These are phyloP conservation scores for Hibiscus mutabilis DNA, from an alignment of 345 rosid genomes.

Conservation along the genomic window DNA sequence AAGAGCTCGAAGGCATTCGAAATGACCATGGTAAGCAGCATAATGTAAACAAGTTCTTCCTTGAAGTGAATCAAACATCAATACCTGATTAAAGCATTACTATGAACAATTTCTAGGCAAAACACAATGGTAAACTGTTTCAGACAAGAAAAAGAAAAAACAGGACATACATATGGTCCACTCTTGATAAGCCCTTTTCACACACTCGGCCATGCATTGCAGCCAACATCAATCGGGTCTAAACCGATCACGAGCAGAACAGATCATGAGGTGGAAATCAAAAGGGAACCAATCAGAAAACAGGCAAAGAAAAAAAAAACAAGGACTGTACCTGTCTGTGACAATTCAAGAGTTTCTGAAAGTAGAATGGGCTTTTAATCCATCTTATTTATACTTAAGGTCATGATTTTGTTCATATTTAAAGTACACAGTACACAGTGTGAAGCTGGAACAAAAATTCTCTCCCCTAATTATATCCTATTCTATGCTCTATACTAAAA, in stretches of 20 bases:
- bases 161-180: conserved; percentile 82
- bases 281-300: conserved; percentile 9
- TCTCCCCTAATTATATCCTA: too few species aligned
- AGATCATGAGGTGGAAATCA: neutral
- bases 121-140: neutral
- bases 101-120: neutral
- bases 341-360: conserved; percentile 77
- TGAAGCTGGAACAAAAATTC: too few species aligned
- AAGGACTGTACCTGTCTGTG: conserved; percentile 63
- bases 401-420: too few species aligned
- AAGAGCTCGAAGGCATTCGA: conserved; percentile 73
- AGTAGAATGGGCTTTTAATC: too few species aligned
- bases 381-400: neutral
- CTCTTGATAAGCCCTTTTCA: conserved; percentile 67
- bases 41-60: conserved; percentile 94
- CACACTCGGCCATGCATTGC: conserved; percentile 87
- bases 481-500: too few species aligned
- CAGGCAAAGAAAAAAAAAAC: neutral
- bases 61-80: conserved; percentile 83
- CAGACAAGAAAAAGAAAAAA: neutral
- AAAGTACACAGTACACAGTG: too few species aligned
- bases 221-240: conserved; percentile 97
- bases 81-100: conserved; percentile 39
- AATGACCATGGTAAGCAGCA: conserved; percentile 86
- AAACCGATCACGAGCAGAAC: conserved; percentile 11